Evolutionary conservation across 192 early-diverging fungal species (phyloP).

Genomic region (Phycomyces nitens): DNA sequence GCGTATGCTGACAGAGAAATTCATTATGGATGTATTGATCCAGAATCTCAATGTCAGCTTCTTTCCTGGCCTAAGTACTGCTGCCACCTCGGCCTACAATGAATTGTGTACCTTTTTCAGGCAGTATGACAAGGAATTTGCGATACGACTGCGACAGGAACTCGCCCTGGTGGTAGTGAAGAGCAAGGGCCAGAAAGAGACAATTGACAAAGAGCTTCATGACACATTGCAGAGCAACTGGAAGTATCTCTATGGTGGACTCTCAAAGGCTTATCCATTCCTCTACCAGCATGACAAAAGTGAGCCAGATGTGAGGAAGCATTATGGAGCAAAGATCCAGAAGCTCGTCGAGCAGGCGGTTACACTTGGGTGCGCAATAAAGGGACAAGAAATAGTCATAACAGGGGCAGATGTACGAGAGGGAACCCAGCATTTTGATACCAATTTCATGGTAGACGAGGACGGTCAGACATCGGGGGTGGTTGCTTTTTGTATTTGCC

Average conservation of each 20-base stretch:
- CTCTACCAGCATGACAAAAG: conserved; percentile 16
- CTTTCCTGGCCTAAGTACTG: conserved; percentile 27
- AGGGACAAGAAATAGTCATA: conserved; percentile 32
- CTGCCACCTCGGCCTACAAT: neutral
- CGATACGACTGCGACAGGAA: conserved; percentile 25
- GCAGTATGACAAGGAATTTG: conserved; percentile 3
- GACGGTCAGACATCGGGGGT: conserved; percentile 14
- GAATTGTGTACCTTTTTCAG: neutral
- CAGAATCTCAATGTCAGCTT: conserved; percentile 42
- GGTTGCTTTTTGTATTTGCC: conserved; percentile 29
- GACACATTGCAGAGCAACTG: conserved; percentile 9
- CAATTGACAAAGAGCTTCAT: neutral
- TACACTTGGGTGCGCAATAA: conserved; percentile 23
- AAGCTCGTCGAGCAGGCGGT: conserved; percentile 25
- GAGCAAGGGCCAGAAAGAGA: neutral
- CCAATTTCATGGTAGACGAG: conserved; percentile 24
- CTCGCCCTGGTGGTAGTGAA: conserved; percentile 15
- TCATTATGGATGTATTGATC: conserved; percentile 47
- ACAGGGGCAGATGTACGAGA: conserved; percentile 23
- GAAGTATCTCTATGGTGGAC: conserved; percentile 25
- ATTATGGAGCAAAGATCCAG: conserved; percentile 20
- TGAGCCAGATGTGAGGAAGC: conserved; percentile 11
- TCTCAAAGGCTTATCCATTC: conserved; percentile 24
- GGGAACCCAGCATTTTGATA: conserved; percentile 22
- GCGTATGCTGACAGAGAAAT: conserved; percentile 49